phyloP scores from a whole-genome alignment of 495 filamentous ascomycete genomes.

The Xylaria palmicola region DNA sequence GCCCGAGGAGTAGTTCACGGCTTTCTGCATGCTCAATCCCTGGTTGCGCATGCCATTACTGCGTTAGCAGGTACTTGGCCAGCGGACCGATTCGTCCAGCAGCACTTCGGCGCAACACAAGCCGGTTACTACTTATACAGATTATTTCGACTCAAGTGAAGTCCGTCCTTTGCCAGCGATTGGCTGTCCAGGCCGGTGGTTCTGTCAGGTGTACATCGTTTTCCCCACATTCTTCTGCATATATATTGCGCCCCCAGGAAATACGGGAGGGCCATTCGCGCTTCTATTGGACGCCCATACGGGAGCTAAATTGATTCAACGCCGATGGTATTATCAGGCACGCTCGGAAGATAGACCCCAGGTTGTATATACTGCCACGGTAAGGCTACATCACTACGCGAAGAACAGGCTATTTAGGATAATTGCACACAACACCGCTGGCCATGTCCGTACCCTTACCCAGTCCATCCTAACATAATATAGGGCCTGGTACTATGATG shows the following conservation, averaged over 20 bases:
- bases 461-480: neutral
- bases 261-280: neutral
- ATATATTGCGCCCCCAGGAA: slow-evolving; percentile 10
- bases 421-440: neutral
- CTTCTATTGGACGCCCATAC: neutral
- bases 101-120: slow-evolving; percentile 1
- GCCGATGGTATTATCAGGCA: neutral
- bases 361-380: neutral
- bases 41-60: no score
- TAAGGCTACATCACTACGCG: neutral
- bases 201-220: slow-evolving; percentile 7
- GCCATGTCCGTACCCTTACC: no score
- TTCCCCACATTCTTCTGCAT: slow-evolving; percentile 8
- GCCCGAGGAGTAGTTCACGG: no score
- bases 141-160: neutral
- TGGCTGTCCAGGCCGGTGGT: neutral
- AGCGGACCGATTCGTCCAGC: neutral
- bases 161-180: neutral
- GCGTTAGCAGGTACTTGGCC: neutral
- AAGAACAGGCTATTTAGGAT: slow-evolving; percentile 11
- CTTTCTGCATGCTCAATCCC: no score
- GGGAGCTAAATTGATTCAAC: neutral
- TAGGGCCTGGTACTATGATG: neutral
- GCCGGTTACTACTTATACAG: neutral
- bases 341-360: neutral